Base-by-base conservation (phyloP, 140 eudicot genomes). In the Erigeron philadelphicus region DNA sequence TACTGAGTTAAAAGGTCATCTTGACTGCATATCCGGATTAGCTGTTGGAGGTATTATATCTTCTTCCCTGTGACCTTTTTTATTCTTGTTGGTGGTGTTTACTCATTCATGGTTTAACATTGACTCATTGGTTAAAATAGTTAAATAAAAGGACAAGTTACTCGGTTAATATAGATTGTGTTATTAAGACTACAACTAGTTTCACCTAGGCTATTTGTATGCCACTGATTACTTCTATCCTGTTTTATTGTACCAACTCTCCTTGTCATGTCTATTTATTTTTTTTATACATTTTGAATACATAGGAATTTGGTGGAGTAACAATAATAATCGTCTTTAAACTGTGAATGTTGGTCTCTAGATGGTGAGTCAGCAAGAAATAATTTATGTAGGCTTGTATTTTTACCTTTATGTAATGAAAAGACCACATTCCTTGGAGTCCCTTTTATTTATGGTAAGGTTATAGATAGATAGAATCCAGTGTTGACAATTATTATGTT, bases 41-140 rank as follows among this genome's bases (percentile, higher is more conserved):
- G 83, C 95, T 55, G 69, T 84, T 77, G 97, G 96, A 80, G 96
- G 96, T 90, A 83, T 66, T 64, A 46, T n/a, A 49, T 55, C 38
- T 50, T 19, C 40, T 72, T n/a, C 50, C 63, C 55, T 35, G 38
- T 49, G 17, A 47, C 42, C 40, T 42, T 44, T 9, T 2, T 9
- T 19, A 60, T 61, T 58, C 15, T 56, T 21, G 16, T 43, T 12
- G 15, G 44, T 58, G 67, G 15, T 23, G 75, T 56, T 23, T 57
- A 46, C 46, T 56, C 49, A 16, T 57, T 21, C n/a, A 21, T 21
- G 25, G 25, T 21, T 1, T 21, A 21, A 21, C 0, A 21, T 21
- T 21, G 25, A 21, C 25, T 21, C 25, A 21, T 21, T 21, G 3
- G 38, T 31, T 31, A 4, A 2, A 31, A 31, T 31, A 31, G 5